Conservation (phyloP, 108 stramenopile species). For the Nitzschia sp. region DNA sequence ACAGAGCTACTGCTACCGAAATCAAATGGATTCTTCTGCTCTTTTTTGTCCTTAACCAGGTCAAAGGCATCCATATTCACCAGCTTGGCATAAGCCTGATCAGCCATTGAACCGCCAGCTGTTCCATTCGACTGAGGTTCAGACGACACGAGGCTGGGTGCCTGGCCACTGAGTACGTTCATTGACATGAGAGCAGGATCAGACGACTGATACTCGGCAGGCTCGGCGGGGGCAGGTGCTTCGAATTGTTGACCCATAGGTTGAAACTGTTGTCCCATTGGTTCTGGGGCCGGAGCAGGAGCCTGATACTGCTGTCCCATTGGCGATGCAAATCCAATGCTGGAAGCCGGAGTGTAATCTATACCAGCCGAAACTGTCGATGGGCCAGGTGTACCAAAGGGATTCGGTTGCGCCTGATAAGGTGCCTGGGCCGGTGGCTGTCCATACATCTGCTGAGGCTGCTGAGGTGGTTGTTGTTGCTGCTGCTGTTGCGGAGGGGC, state of each 20-base stretch:
- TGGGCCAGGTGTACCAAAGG: slow-evolving; percentile 32
- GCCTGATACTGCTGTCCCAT: slow-evolving; percentile 15
- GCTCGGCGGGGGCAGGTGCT: slow-evolving; percentile 2
- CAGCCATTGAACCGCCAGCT: slow-evolving; percentile 47
- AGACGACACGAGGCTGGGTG: slow-evolving; percentile 27
- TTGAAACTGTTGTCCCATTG: no score
- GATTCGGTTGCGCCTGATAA: slow-evolving; percentile 9
- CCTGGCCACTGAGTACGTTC: slow-evolving; percentile 47
- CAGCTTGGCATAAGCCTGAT: slow-evolving; percentile 67
- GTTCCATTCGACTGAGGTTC: slow-evolving; percentile 24
- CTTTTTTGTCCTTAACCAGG: slow-evolving; percentile 41
- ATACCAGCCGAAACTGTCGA: slow-evolving; percentile 17
- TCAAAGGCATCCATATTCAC: slow-evolving; percentile 66
- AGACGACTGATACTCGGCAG: slow-evolving; percentile 9
- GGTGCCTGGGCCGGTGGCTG: slow-evolving; percentile 12
- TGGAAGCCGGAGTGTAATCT: slow-evolving; percentile 29
- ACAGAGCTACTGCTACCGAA: slow-evolving; percentile 8
- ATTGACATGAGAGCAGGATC: slow-evolving; percentile 46
- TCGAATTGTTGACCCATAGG: no score
- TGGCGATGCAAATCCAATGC: slow-evolving; percentile 47
- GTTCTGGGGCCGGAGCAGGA: slow-evolving; percentile 13
- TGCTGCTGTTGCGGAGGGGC: slow-evolving; percentile 10
- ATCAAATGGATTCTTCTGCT: slow-evolving; percentile 59
- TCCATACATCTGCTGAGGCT: slow-evolving; percentile 8
- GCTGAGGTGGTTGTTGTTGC: slow-evolving; percentile 8